Conservation (phyloP, 805 yeast species). For the Barnettozyma botsteinii region DNA sequence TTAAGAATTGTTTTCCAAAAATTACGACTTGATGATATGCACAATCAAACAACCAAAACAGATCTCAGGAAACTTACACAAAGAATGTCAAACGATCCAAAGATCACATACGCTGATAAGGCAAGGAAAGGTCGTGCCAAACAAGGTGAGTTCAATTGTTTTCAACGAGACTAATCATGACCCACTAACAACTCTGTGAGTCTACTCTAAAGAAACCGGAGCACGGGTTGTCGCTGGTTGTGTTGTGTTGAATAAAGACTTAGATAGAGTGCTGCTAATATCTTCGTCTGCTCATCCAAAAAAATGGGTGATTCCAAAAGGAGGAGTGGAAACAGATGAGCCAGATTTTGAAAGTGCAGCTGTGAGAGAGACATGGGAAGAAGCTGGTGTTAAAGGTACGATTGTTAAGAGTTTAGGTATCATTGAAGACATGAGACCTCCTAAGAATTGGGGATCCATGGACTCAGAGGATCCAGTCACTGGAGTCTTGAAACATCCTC, state of each 20-base stretch:
- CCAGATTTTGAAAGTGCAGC: constrained; percentile 41
- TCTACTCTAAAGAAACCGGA: constrained; percentile 52
- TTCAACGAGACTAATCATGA: background rate
- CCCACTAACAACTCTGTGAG: constrained; percentile 21
- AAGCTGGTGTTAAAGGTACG: constrained; percentile 81
- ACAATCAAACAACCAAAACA: too few relatives aligned
- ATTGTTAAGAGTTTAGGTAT: constrained; percentile 53
- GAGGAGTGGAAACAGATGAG: constrained; percentile 90
- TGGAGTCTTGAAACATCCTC: constrained; percentile 39
- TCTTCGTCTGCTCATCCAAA: constrained; percentile 64
- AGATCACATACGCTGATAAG: constrained; percentile 7
- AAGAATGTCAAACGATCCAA: background rate
- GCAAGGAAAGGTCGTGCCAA: constrained; percentile 19
- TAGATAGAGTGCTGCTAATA: constrained; percentile 66
- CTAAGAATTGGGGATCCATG: constrained; percentile 36
- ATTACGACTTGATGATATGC: too few relatives aligned
- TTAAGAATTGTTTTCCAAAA: too few relatives aligned
- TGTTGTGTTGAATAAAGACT: constrained; percentile 55
- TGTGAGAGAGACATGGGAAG: constrained; percentile 94
- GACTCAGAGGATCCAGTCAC: constrained; percentile 20
- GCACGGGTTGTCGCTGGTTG: constrained; percentile 94
- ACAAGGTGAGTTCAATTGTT: constrained; percentile 21
- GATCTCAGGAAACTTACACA: too few relatives aligned
- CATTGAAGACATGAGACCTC: constrained; percentile 55
- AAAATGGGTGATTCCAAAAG: constrained; percentile 90